Evolutionary conservation across 2,329 filamentous ascomycete genomes (phyloP), one percentile per base, ranked within the genome.

Genomic region (Aureobasidium sp.): DNA sequence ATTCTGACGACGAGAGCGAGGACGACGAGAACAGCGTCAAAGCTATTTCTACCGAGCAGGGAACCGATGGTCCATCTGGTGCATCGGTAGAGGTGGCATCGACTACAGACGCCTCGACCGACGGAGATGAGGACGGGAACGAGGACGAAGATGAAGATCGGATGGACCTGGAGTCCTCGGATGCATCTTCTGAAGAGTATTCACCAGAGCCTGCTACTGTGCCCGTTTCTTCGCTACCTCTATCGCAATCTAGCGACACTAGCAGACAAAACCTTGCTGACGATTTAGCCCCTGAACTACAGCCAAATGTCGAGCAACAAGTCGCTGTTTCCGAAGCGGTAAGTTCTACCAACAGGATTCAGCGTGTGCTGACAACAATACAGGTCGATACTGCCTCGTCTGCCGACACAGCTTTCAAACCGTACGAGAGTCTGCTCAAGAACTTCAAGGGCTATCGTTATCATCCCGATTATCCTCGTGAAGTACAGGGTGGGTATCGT

Each of bases 391-490:
- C 45, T 11, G 27, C 22, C 15, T n/a, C 48, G n/a, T 39, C 59
- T 7, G 44, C 17, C n/a, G 27, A 20, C 12, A 49, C 57, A 34
- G 42, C 36, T 9, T 60, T 66, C 65, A 79, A 79, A 37, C 86
- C 91, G 2, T 99, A 99, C 75, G 82, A 89, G 71, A 96, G 91
- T 71, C 89, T 91, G 36, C 80, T 99, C 64, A 85, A 84, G 67
- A 83, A 84, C 68, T 97, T 97, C 75, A 90, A 86, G 73, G 88
- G 90, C 41, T 99, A 90, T 76, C 90, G 93, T 68, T 97, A 93
- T 72, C 92, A 97, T 72, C 90, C 90, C 36, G 80, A 84, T 57
- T 97, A 87, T 76, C 78, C 80, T 66, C 75, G 87, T 55, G 79
- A 84, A 62, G 86, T 96, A 62, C 73, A 84, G 62, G 88, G 87